Conservation (phyloP, 495 filamentous ascomycete species). For the Trypethelium eluteriae region DNA sequence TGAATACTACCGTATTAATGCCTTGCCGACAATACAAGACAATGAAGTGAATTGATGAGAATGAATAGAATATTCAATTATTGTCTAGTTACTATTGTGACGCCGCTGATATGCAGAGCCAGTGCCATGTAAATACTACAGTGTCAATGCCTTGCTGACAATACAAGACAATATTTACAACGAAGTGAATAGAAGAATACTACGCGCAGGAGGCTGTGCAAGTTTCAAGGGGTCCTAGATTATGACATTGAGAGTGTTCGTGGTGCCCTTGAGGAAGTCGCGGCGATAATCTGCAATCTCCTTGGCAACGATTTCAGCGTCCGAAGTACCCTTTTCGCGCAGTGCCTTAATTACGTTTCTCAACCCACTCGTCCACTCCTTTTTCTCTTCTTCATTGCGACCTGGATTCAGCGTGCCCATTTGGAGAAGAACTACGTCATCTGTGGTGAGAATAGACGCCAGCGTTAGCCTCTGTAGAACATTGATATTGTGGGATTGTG, state of each 20-base stretch:
- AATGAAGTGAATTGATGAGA: too few species aligned
- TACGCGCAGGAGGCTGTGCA: too few species aligned
- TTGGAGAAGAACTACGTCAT: conserved; percentile 78
- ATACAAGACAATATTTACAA: neutral
- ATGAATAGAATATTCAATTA: neutral
- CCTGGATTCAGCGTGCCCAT: conserved; percentile 68
- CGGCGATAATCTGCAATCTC: conserved; percentile 79
- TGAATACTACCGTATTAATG: too few species aligned
- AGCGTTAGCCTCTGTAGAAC: conserved; percentile 20
- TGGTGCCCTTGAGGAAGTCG: conserved; percentile 51
- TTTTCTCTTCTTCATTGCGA: conserved; percentile 59
- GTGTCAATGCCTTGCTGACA: neutral
- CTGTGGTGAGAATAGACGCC: conserved; percentile 52
- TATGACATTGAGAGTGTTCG: conserved; percentile 33
- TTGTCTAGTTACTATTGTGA: neutral
- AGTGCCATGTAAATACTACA: neutral
- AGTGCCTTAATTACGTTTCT: conserved; percentile 67
- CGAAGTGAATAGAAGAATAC: neutral
- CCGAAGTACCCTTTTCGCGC: conserved; percentile 58
- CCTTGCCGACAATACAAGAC: neutral
- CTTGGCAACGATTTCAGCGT: conserved; percentile 71
- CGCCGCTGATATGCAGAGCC: neutral
- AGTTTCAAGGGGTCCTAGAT: neutral
- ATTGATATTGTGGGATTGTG: conserved; percentile 49
- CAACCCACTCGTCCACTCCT: conserved; percentile 66